These are phyloP conservation scores for Termitomyces eurrhizus DNA, from an alignment of 768 basidiomycete species.

Conservation along the genomic window DNA sequence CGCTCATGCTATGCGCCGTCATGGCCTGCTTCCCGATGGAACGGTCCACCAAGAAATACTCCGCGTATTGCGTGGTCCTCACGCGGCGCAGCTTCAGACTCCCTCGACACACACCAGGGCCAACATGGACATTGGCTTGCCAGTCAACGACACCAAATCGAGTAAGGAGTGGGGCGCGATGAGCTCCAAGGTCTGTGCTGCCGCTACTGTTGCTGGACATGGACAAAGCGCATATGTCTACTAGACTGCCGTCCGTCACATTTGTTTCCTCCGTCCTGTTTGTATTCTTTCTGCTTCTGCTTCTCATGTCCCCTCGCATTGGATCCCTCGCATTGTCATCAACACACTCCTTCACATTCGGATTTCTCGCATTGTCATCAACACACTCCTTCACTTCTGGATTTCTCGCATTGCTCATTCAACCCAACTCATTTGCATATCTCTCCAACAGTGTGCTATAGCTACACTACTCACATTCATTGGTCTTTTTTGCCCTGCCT, in stretches of 20 bases:
- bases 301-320: not conserved
- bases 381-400: not conserved
- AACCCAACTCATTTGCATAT: not conserved
- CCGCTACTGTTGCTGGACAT: slow-evolving; percentile 13
- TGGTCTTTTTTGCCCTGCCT: not conserved
- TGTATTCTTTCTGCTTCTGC: not conserved
- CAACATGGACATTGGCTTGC: slow-evolving; percentile 3
- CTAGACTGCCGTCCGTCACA: not conserved
- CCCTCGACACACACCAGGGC: not conserved
- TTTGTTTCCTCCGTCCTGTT: not conserved
- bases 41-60: slow-evolving; percentile 3
- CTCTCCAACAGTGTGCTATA: not conserved
- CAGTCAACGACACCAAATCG: slow-evolving; percentile 6
- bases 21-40: not conserved
- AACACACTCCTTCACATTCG: too few species aligned
- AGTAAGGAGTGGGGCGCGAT: slow-evolving; percentile 8
- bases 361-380: not conserved
- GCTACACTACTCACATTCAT: not conserved
- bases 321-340: not conserved
- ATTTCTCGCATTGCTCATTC: not conserved
- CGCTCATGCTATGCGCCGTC: slow-evolving; percentile 5
- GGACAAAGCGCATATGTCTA: slow-evolving; percentile 6
- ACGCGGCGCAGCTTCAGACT: slow-evolving; percentile 11
- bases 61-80: slow-evolving; percentile 13
- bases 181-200: slow-evolving; percentile 1